phyloP scores from a whole-genome alignment of 352 stramenopile species.

The Phytophthora multivora region DNA sequence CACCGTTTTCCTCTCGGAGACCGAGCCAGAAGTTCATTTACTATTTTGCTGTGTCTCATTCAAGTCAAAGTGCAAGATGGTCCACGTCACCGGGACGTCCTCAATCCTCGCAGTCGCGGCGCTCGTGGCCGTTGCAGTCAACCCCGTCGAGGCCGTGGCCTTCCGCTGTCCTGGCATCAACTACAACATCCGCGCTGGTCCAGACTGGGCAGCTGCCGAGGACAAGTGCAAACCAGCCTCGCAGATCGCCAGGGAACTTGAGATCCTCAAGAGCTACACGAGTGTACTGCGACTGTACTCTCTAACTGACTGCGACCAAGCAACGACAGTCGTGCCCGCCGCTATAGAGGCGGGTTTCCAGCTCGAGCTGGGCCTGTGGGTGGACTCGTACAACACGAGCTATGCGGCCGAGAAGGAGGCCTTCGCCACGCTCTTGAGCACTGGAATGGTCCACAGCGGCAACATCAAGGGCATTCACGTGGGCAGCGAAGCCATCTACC shows the following conservation, averaged over 20 bases:
- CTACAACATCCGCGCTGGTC: slow-evolving; percentile 63
- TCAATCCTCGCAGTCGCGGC: slow-evolving; percentile 14
- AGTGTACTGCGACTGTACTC: slow-evolving; percentile 57
- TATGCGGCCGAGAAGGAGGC: slow-evolving; percentile 36
- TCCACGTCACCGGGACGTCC: slow-evolving; percentile 15
- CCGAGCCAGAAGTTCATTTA: slow-evolving; percentile 1
- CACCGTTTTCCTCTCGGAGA: neutral
- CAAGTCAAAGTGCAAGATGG: slow-evolving; percentile 9
- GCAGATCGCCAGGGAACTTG: slow-evolving; percentile 51
- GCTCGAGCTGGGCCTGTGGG: slow-evolving; percentile 46
- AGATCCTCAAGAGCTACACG: slow-evolving; percentile 37
- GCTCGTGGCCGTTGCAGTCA: neutral
- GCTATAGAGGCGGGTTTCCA: no score
- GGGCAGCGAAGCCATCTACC: neutral
- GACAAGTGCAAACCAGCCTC: slow-evolving; percentile 43
- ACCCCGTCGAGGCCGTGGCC: slow-evolving; percentile 12
- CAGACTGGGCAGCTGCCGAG: slow-evolving; percentile 38
- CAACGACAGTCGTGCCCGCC: no score
- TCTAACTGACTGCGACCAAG: no score
- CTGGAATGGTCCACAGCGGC: neutral
- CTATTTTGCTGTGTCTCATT: slow-evolving; percentile 3
- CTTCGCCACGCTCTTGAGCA: slow-evolving; percentile 36
- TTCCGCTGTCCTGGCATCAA: slow-evolving; percentile 60
- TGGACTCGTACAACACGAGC: slow-evolving; percentile 31
- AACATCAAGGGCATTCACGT: slow-evolving; percentile 1